Percentiles rank a stretch among this genome's conserved stretches.
phyloP scores from a whole-genome alignment of 495 filamentous ascomycete genomes.

The Aspergillus leporis region DNA sequence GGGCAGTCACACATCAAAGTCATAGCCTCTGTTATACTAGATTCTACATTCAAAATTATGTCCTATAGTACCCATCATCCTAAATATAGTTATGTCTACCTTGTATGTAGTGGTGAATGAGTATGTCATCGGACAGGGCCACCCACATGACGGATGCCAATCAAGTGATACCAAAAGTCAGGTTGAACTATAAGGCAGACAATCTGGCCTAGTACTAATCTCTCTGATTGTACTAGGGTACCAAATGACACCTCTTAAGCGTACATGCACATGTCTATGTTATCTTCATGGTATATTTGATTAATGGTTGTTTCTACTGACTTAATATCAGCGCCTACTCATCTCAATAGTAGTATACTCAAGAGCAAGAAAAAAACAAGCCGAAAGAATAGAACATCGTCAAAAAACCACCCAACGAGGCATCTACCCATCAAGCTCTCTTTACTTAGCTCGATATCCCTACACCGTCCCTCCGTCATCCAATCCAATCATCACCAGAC shows the following conservation, averaged over 20 bases:
- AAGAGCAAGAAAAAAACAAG: too few species aligned
- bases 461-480: not conserved
- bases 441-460: not conserved
- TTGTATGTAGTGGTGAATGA: not conserved
- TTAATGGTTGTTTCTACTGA: too few species aligned
- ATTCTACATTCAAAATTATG: not conserved
- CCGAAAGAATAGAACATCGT: too few species aligned
- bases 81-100: not conserved
- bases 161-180: slow-evolving; percentile 1
- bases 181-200: not conserved
- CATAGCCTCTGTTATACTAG: not conserved
- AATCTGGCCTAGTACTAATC: not conserved
- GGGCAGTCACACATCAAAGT: not conserved
- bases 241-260: not conserved
- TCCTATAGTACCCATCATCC: not conserved
- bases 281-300: not conserved
- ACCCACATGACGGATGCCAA: slow-evolving; percentile 1
- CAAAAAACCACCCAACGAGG: too few species aligned
- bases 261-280: not conserved
- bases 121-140: slow-evolving; percentile 1
- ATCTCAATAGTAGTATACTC: too few species aligned
- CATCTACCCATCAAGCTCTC: not conserved
- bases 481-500: not conserved
- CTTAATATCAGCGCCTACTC: too few species aligned
- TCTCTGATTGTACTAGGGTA: not conserved